Evolutionary conservation across 345 rosid species (phyloP).

Genomic region (Corchorus capsularis): DNA sequence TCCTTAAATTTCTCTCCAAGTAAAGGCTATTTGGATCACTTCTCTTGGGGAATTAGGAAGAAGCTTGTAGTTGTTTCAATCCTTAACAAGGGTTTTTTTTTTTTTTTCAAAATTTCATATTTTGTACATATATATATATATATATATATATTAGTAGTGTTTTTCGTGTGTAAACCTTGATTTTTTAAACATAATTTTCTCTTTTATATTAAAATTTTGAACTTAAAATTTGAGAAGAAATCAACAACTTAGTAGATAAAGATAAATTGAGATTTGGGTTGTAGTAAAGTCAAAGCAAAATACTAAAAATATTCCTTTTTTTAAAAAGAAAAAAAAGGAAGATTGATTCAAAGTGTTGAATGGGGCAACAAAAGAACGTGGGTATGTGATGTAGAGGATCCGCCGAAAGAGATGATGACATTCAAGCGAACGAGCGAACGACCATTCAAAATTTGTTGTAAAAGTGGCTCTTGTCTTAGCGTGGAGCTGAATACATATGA

Average conservation of each 20-base stretch:
- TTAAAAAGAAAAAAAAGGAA: too few relatives aligned
- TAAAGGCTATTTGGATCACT: neutral
- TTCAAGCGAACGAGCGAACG: neutral
- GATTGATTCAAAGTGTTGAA: neutral
- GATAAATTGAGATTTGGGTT: neutral
- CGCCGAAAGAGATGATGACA: neutral
- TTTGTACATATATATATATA: neutral
- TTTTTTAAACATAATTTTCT: neutral
- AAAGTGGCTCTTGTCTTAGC: neutral
- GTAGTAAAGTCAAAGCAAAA: slow-evolving; percentile 25
- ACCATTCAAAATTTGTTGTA: neutral
- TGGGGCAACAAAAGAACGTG: neutral
- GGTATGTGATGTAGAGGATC: neutral
- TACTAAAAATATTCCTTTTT: too few relatives aligned
- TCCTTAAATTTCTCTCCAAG: neutral
- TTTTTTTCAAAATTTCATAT: neutral
- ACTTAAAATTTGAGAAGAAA: neutral
- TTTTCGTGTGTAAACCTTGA: neutral
- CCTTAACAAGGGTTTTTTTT: neutral
- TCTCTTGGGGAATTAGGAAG: neutral
- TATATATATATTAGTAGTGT: too few relatives aligned
- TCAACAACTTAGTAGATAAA: neutral
- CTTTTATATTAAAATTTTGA: neutral
- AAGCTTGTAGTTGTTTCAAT: too few relatives aligned
- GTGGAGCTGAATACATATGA: neutral